phyloP scores from a whole-genome alignment of 1,139 yeast genomes.

The Suhomyces maxii region DNA sequence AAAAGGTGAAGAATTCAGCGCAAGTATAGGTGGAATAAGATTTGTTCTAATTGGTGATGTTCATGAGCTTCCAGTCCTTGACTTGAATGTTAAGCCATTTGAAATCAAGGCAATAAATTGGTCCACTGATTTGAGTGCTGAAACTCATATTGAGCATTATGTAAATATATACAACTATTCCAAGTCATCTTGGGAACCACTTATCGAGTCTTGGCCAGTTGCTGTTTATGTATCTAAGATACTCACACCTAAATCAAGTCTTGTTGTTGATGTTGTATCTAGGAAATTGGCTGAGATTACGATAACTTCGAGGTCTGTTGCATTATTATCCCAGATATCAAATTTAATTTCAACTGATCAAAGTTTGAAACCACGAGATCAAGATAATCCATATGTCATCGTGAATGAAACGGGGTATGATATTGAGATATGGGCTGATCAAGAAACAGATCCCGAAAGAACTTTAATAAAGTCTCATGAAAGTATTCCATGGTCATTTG shows the following conservation, averaged over 20 bases:
- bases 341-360: slow-evolving; percentile 56
- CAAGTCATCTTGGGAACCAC: slow-evolving; percentile 94
- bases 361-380: slow-evolving; percentile 66
- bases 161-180: slow-evolving; percentile 88
- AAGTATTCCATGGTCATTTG: slow-evolving; percentile 83
- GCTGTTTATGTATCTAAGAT: slow-evolving; percentile 66
- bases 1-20: slow-evolving; percentile 70
- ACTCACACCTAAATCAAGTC: slow-evolving; percentile 43
- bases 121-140: slow-evolving; percentile 84
- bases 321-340: slow-evolving; percentile 69
- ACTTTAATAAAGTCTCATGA: slow-evolving; percentile 51
- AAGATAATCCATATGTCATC: slow-evolving; percentile 79
- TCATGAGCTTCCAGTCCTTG: slow-evolving; percentile 89
- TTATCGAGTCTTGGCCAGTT: slow-evolving; percentile 85
- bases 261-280: slow-evolving; percentile 66
- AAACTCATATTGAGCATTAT: slow-evolving; percentile 64
- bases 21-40: slow-evolving; percentile 78
- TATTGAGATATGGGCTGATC: slow-evolving; percentile 74
- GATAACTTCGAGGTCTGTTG: slow-evolving; percentile 77
- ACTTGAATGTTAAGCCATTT: slow-evolving; percentile 76
- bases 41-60: slow-evolving; percentile 89
- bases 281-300: slow-evolving; percentile 78
- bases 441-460: slow-evolving; percentile 20
- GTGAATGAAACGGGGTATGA: slow-evolving; percentile 84
- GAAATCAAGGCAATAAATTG: slow-evolving; percentile 75